Evolutionary conservation across 495 filamentous ascomycete genomes (phyloP), one percentile per base, ranked within the genome.

Genomic region (Neurospora sublineolata): DNA sequence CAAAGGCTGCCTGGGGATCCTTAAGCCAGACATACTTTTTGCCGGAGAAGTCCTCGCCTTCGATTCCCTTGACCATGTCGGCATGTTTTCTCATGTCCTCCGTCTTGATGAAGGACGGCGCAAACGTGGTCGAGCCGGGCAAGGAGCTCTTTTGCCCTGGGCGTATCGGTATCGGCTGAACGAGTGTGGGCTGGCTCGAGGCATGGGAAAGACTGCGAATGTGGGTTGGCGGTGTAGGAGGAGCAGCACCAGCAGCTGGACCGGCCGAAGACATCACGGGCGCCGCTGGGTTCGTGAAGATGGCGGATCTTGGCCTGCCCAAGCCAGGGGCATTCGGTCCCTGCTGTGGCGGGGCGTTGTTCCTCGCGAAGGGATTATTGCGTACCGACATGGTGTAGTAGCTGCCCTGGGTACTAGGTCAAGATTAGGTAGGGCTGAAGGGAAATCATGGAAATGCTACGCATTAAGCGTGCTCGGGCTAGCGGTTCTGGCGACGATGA

Each of bases 41-140:
- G n/a, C 96, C 96, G 0, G 95, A 98, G 80, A 99, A 97, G 84
- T 98, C 96, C 77, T 97, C 94, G 67, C 93, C 94, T 79, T 97
- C 94, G 69, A 95, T 90, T 7, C 91, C 90, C 20, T 88, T 87
- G 23, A 94, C 89, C 40, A 86, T 80, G 74, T 96, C 92, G 23
- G 86, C 80, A 20, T 83, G 87, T 41, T 87, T 86, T 71, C 89
- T 84, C 75, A 91, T 79, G 70, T 92, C 90, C 73, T 94, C 92
- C 2, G 89, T 86, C 77, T 94, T 96, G 80, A 99, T 97, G 78
- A 98, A 98, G 18, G 91, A 90, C 5, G 96, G 95, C 42, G 96
- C 94, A 82, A 99, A 99, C 33, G 95, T 99, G 68, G 87, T 90
- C 0, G 89, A 84, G 60, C 80, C 79, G 68, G 78, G 80, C 72